Evolutionary conservation across 2,329 filamentous ascomycete genomes (phyloP), one percentile per base, ranked within the genome.

Genomic region (Ophiostoma himal-ulmi): DNA sequence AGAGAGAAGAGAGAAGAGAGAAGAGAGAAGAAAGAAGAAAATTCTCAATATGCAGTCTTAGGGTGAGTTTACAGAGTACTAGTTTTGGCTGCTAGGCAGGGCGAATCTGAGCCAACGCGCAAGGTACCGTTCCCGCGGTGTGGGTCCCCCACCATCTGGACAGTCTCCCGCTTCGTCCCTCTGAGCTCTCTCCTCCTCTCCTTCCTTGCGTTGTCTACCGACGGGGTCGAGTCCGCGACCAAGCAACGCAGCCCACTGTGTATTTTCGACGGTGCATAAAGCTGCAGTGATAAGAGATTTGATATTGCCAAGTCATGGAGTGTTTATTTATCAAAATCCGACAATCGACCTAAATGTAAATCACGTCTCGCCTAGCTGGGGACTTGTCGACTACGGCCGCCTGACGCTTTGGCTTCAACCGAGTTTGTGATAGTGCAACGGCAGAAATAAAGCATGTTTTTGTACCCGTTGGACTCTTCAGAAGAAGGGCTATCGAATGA

Each of bases 381-480:
- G 68, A 48, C 54, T 39, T 22, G 36, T 34, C 36, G 37, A 44
- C 26, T 3, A 64, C 37, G 14, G n/a, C 22, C 68, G 22, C 13
- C 37, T 7, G 22, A 74, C 73, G 75, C 76, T 76, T 75, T 76
- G 75, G 76, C 75, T 78, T 78, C 80, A 75, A n/a, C 34, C 10
- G 6, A 20, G 5, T 20, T 69, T 68, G 11, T 1, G 14, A 7
- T 34, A 17, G 3, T 22, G 41, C 48, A 34, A 41, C 54, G 0
- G 10, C 0, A 1, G 1, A 36, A 17, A 5, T 17, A 26, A 34
- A 79, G 79, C 77, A 80, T 82, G 79, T 91, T 85, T 83, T 88
- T 88, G 83, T 86, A 86, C 88, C 91, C 84, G 76, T 88, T 89
- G 76, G 82, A 81, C 80, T 87, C 88, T 81, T 78, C 79, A 60